Evolutionary conservation across 2,329 filamentous ascomycete genomes (phyloP).

Genomic region (Daldinia eschscholtzii): DNA sequence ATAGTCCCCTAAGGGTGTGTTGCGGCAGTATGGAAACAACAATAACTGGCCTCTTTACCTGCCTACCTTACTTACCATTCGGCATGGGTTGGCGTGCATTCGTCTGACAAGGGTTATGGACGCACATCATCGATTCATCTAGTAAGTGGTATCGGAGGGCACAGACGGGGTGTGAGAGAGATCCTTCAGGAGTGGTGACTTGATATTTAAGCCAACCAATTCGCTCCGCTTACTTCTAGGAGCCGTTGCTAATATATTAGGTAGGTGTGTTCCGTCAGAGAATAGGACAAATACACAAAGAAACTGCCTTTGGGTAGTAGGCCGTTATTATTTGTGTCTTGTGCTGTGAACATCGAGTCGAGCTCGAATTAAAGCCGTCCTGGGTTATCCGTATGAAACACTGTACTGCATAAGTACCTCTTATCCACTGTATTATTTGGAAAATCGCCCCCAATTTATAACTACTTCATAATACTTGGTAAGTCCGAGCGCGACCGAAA

Average conservation of each 20-base stretch:
- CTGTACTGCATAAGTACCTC: conserved; percentile 23
- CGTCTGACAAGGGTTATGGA: conserved; percentile 28
- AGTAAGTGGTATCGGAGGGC: conserved; percentile 38
- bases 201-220: conserved; percentile 24
- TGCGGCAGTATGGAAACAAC: conserved; percentile 19
- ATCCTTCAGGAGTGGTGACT: conserved; percentile 42
- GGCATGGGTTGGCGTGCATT: conserved; percentile 16
- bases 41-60: conserved; percentile 13
- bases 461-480: conserved; percentile 2
- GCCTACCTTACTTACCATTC: conserved; percentile 9
- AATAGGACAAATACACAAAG: conserved; percentile 6
- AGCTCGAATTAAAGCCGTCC: conserved; percentile 5
- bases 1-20: not conserved
- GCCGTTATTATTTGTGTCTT: conserved; percentile 1
- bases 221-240: conserved; percentile 24
- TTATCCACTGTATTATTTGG: conserved; percentile 11
- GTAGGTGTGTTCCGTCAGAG: conserved; percentile 18
- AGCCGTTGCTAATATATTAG: conserved; percentile 24
- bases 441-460: conserved; percentile 5
- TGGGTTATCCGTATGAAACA: conserved; percentile 16
- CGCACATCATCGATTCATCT: conserved; percentile 42
- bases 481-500: conserved; percentile 37
- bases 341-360: conserved; percentile 19
- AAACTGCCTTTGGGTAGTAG: not conserved
- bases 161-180: conserved; percentile 38